Evolutionary conservation across 164 flowering plant genomes (phyloP).

Genomic region (Chloranthus sessilifolius): DNA sequence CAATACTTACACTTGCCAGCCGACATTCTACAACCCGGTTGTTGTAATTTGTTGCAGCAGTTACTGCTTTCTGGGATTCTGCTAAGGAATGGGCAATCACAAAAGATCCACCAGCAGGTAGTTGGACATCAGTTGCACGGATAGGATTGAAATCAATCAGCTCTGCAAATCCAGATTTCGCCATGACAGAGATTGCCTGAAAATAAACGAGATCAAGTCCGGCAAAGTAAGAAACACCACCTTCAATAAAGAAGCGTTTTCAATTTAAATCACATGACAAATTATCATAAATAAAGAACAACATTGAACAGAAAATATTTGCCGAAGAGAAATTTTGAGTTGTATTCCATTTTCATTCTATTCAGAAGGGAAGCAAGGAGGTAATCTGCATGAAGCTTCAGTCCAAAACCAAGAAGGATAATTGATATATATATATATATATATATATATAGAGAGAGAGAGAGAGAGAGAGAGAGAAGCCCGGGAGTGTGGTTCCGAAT

Average conservation of each 20-base stretch:
- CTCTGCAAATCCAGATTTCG: conserved; percentile 87
- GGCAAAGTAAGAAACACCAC: neutral
- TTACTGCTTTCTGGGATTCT: conserved; percentile 94
- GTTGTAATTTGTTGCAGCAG: conserved; percentile 97
- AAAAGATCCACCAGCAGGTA: conserved; percentile 88
- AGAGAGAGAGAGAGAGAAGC: too few species aligned
- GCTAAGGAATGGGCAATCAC: conserved; percentile 93
- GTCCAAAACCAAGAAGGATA: too few species aligned
- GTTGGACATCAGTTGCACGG: conserved; percentile 94
- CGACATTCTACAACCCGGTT: conserved; percentile 96
- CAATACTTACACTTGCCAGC: conserved; percentile 72
- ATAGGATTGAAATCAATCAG: conserved; percentile 96
- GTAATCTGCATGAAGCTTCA: too few species aligned
- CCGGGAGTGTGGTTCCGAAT: too few species aligned
- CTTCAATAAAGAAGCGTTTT: neutral
- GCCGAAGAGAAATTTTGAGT: too few species aligned
- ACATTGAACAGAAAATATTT: neutral
- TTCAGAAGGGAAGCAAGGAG: too few species aligned
- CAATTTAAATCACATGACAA: neutral
- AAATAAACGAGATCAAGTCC: conserved; percentile 7
- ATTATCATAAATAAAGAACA: neutral
- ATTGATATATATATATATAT: too few species aligned
- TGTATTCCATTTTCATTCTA: too few species aligned
- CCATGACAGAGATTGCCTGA: conserved; percentile 98
- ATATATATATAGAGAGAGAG: too few species aligned